Evolutionary conservation across 495 filamentous ascomycete genomes (phyloP), one percentile per base, ranked within the genome.

Genomic region (Aspergillus sparsus): DNA sequence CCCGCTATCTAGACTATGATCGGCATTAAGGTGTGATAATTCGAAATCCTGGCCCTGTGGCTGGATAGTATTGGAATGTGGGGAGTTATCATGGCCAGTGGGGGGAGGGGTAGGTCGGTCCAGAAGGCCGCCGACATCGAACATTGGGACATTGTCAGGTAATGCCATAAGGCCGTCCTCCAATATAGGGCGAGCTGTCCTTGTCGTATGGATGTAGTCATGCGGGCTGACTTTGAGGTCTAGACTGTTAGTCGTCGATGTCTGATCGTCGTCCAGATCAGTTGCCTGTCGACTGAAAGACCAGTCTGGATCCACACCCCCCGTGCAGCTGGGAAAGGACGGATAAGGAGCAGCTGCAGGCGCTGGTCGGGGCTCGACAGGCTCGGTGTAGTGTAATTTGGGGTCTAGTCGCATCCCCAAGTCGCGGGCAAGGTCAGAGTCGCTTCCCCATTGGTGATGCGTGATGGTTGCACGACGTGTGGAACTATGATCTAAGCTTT

Each of bases 401-500:
- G 83, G 83, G 52, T 85, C 74, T 15, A 87, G 74, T 18, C 85
- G 77, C 13, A 89, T 81, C n/a, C 91, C 90, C 35, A 92, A 42
- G 64, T 85, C 89, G 12, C 84, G 77, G 1, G 88, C 89, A 5
- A 95, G 77, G 66, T 93, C 90, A 49, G 89, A 88, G 68, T 95
- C 91, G 62, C 87, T 91, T 7, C 89, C 90, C 90, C 90, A 93
- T 60, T 86, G 81, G 49, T 82, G 74, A 18, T 83, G 76, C n/a
- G 80, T 82, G 55, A 82, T 66, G 5, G 75, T 78, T 33, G 77
- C 68, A 46, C 78, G 79, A 27, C 84, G 78, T 6, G 81, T 53
- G 32, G 77, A 80, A 45, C 78, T 75, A 44, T 77, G 67, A 18
- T 83, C 83, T 39, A 82, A 66, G 64, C 76, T 83, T 61, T 83